phyloP scores from a whole-genome alignment of 1,284 basidiomycete genomes.

The Tausonia pullulans region DNA sequence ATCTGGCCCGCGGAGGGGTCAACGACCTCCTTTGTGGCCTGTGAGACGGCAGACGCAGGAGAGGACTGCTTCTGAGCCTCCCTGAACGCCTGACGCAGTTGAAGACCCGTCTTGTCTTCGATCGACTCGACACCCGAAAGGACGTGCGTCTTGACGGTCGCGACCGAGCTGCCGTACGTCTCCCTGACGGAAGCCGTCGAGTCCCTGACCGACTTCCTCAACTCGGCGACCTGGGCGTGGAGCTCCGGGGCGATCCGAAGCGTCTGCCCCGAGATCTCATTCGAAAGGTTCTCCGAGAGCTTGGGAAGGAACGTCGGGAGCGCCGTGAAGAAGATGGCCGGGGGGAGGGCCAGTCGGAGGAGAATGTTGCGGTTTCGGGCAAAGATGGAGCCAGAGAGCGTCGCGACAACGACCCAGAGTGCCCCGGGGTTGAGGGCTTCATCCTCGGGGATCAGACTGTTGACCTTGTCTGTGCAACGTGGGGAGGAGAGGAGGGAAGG shows the following conservation, averaged over 20 bases:
- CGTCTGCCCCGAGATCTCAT: conserved; percentile 7
- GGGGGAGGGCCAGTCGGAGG: conserved; percentile 11
- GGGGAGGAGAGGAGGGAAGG: not conserved
- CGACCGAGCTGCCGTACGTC: not conserved
- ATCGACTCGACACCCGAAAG: not conserved
- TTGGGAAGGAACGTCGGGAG: conserved; percentile 15
- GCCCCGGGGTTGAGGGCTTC: conserved; percentile 18
- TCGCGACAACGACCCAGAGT: conserved; percentile 31
- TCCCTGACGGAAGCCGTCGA: not conserved
- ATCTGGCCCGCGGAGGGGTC: not conserved
- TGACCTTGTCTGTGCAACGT: conserved; percentile 21
- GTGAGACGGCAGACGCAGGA: not conserved
- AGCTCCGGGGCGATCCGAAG: conserved; percentile 5
- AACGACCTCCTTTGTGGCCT: not conserved
- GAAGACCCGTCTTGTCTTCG: conserved; percentile 9
- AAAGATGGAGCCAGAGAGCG: conserved; percentile 31
- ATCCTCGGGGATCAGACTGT: conserved; percentile 18
- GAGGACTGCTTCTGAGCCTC: not conserved
- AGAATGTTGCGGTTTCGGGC: conserved; percentile 26
- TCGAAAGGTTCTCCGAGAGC: conserved; percentile 12
- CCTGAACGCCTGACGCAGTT: conserved; percentile 8
- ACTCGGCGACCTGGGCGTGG: not conserved
- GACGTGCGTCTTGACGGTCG: not conserved
- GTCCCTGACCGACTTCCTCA: not conserved
- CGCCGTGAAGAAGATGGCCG: conserved; percentile 13